Base-by-base conservation (phyloP, 1,284 basidiomycete species). In the Sphagnurus paluster region DNA sequence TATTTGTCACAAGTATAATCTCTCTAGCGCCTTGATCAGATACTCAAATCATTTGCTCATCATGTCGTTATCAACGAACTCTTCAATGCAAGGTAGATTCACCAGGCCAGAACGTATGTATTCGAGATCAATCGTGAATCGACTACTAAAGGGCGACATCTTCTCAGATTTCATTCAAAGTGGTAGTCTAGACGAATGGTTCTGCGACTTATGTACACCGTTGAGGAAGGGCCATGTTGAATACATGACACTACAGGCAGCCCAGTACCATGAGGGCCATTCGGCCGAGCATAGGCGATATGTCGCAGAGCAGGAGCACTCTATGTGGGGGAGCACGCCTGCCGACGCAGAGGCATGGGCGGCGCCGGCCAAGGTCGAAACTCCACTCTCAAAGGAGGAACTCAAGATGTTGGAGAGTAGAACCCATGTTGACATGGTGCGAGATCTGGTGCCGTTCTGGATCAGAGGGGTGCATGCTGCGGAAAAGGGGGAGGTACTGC, bases 381-480 rank as follows among this genome's bases (percentile, higher is more conserved):
- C 53, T 28, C 56, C 63, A 7, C 57, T 70, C 39, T 69, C 67
- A 10, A 59, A 55, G 20, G 65, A 69, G 26, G 75, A 74, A 41
- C 60, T 75, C 40, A 71, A 68, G 30, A 67, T 64, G 39, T 71
- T 71, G 58, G 84, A 85, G 54, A 70, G 74, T 53, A 72, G 76
- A 32, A 69, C 76, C 49, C 70, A 70, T 48, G 64, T 72, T 7
- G 77, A 81, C 46, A 66, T 69, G 5, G 65, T 75, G 16, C 61
- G 63, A 35, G 72, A 74, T 53, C 52, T 79, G 46, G 68, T 84
- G 26, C 69, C 71, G 1, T 82, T 79, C 57, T 84, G 82, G 81
- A 67, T 70, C 23, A 61, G 68, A 14, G 76, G 74, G 3, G 63
- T 83, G 2, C 67, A 72, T 33, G 78, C 78, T 1, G 80, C 77